Conservation (phyloP, 257 asterid species). For the Solanum rostratum region DNA sequence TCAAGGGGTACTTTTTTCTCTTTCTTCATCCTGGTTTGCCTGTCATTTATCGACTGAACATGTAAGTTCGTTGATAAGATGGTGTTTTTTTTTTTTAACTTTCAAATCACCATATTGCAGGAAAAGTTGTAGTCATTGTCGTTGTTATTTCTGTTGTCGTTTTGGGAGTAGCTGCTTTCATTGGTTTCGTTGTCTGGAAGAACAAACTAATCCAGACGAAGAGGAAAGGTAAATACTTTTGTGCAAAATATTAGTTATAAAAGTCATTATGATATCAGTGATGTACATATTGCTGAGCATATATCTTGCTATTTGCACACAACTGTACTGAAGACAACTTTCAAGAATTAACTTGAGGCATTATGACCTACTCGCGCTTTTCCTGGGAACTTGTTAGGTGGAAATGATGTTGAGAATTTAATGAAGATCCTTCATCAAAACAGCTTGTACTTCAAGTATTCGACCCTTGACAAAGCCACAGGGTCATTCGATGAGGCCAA, state of each 20-base stretch:
- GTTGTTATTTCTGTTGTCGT: conserved; percentile 1
- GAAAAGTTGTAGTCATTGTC: neutral
- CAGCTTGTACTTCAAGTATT: conserved; percentile 20
- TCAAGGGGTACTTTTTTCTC: too few relatives aligned
- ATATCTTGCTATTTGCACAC: neutral
- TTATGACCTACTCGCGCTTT: neutral
- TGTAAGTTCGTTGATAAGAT: too few relatives aligned
- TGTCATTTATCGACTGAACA: too few relatives aligned
- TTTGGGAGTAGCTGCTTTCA: neutral
- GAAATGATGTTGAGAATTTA: conserved; percentile 10
- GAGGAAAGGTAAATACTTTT: conserved; percentile 9
- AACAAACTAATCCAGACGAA: conserved; percentile 5
- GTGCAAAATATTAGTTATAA: neutral
- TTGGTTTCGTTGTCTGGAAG: conserved; percentile 5
- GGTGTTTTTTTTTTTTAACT: too few relatives aligned
- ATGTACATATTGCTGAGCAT: neutral
- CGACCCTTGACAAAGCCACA: conserved; percentile 25
- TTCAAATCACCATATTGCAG: too few relatives aligned
- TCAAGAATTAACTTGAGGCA: neutral
- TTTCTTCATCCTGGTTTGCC: too few relatives aligned
- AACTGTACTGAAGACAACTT: too few relatives aligned
- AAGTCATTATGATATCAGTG: neutral
- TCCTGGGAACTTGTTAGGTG: neutral
- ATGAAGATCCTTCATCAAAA: conserved; percentile 10
- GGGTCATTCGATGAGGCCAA: conserved; percentile 19